Base-by-base conservation (phyloP, 805 yeast genomes). In the Scheffersomyces lignosus region DNA sequence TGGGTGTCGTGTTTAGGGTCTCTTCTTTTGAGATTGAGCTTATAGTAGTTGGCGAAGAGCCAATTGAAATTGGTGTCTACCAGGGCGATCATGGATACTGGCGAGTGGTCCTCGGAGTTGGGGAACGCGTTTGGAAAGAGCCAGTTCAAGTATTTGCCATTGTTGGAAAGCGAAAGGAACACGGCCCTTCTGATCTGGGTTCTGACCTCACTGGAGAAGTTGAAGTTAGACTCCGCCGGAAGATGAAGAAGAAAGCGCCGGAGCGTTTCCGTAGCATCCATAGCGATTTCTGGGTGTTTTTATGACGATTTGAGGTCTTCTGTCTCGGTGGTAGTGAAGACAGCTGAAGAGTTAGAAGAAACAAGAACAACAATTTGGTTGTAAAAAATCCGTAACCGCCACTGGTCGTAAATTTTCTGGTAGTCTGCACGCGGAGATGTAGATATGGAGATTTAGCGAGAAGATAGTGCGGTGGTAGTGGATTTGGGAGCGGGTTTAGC, bases 131-230 rank as follows among this genome's bases (percentile, higher is more conserved):
- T 44, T 15, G 73, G 71, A 40, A 77, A 73, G 34, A 75, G 54
- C 41, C 55, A 53, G 20, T 56, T 44, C 38, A 72, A 40, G 49
- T 66, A 68, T 29, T 55, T 47, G 18, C 77, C 79, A 18, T 58
- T 57, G 28, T 52, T 48, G 0, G 82, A 64, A 4, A 74, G 66
- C 2, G 73, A 62, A 15, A 54, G 52, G 39, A 64, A 74, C 32
- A 81, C 55, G 2, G 70, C 62, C n/a, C 64, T 49, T 25, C 81
- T 54, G 9, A 75, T 49, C 12, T 54, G 54, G n/a, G 43, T 47
- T 20, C 58, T 56, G 12, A 59, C 60, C 31, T 41, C 47, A 6
- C 53, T 54, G 5, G 48, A 48, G 44, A 62, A 64, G 24, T 51
- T 58, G 49, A 51, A 70, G 16, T 63, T 48, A 18, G 51, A 53